Evolutionary conservation across 2,329 filamentous ascomycete genomes (phyloP).

Genomic region (Phaeosphaeria sp.): DNA sequence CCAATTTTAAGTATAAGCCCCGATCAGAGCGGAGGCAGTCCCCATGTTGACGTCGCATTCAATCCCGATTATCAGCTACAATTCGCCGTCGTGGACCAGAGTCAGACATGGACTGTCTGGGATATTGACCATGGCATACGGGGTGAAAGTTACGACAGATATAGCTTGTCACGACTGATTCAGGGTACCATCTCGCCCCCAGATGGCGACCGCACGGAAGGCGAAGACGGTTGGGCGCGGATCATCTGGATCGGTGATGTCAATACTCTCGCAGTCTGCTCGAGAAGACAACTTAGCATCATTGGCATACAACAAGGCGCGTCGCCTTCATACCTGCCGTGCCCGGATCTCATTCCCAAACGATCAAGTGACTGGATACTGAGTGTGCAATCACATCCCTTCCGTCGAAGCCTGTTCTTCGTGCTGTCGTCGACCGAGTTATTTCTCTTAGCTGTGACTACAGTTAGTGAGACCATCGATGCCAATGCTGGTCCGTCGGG

Average conservation of each 20-base stretch:
- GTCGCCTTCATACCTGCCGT: conserved; percentile 24
- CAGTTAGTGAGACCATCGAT: conserved; percentile 30
- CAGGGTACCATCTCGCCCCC: conserved; percentile 22
- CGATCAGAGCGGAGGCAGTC: conserved; percentile 60
- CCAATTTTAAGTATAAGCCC: conserved; percentile 62
- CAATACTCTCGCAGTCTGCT: conserved; percentile 61
- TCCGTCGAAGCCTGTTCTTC: conserved; percentile 59
- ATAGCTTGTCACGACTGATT: conserved; percentile 43
- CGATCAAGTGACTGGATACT: conserved; percentile 60
- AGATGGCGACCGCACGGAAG: conserved; percentile 1
- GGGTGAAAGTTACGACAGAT: conserved; percentile 37
- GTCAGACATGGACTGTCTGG: conserved; percentile 73
- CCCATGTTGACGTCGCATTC: conserved; percentile 70
- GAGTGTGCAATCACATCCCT: conserved; percentile 60
- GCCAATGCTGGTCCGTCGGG: conserved; percentile 27
- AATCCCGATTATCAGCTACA: conserved; percentile 68
- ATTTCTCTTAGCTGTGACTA: conserved; percentile 56
- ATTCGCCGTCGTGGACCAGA: conserved; percentile 70
- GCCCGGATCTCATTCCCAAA: conserved; percentile 31
- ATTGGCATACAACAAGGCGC: conserved; percentile 42
- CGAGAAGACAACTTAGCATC: conserved; percentile 50
- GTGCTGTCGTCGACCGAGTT: conserved; percentile 65
- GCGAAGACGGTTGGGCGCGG: conserved; percentile 58
- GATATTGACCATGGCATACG: conserved; percentile 53
- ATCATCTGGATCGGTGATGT: conserved; percentile 57